phyloP scores from a whole-genome alignment of 140 eudicot species.

The Bidens hawaiensis region DNA sequence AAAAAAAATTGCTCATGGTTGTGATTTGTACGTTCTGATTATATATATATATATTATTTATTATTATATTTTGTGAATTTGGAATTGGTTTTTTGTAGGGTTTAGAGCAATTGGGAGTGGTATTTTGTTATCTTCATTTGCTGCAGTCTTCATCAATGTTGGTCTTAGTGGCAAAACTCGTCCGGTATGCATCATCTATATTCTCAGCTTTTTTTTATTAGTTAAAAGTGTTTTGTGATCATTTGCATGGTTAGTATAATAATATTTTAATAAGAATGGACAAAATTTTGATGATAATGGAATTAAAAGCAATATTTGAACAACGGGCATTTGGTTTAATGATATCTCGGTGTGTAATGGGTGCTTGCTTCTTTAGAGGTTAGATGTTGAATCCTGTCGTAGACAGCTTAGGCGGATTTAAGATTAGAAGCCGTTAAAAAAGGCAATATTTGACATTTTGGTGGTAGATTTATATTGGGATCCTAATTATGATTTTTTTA shows the following conservation, averaged over 20 bases:
- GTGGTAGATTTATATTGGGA: no score
- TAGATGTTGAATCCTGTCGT: no score
- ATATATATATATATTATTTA: no score
- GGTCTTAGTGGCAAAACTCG: constrained; percentile 51
- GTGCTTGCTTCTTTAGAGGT: no score
- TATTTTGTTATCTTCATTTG: constrained; percentile 35
- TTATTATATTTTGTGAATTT: neutral
- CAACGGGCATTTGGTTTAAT: no score
- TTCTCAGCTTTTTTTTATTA: neutral
- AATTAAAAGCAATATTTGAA: neutral
- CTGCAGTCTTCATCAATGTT: constrained; percentile 39
- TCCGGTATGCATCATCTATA: constrained; percentile 28
- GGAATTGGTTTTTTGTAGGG: constrained; percentile 25
- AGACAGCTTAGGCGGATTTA: no score
- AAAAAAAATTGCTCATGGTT: no score
- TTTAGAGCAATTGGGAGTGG: constrained; percentile 73
- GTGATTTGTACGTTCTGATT: no score
- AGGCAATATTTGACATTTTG: no score
- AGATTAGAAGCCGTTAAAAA: no score
- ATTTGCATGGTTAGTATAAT: neutral
- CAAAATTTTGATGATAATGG: neutral
- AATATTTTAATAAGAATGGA: neutral
- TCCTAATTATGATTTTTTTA: no score
- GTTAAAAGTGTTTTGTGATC: neutral
- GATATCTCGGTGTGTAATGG: no score